Conservation (phyloP, 192 early-diverging fungal species). For the Helicostylum pulchrum region DNA sequence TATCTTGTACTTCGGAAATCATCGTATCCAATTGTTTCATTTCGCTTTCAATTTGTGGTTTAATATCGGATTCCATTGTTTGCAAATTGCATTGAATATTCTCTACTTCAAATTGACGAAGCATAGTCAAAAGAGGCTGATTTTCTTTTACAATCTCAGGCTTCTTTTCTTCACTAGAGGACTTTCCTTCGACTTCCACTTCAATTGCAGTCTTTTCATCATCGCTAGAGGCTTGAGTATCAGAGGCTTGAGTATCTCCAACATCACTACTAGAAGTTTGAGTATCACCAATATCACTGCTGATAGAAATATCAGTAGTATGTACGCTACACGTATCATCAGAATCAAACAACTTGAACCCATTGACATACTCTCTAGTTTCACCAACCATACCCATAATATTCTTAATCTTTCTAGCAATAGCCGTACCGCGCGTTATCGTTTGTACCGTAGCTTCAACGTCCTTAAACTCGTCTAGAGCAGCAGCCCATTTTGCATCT, state of each 20-base stretch:
- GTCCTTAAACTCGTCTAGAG: constrained; percentile 25
- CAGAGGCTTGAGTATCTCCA: too few relatives aligned
- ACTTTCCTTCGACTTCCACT: too few relatives aligned
- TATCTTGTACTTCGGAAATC: background rate
- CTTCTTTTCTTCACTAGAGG: too few relatives aligned
- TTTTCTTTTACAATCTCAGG: too few relatives aligned
- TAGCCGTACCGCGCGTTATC: background rate
- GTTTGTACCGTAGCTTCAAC: constrained; percentile 13
- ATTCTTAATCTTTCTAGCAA: constrained; percentile 24
- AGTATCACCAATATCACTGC: too few relatives aligned
- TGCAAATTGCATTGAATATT: constrained; percentile 3
- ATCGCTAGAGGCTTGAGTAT: too few relatives aligned
- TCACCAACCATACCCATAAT: constrained; percentile 21
- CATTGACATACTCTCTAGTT: constrained; percentile 11
- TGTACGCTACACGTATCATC: background rate
- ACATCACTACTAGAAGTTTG: too few relatives aligned
- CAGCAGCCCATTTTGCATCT: constrained; percentile 19
- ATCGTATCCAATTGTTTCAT: constrained; percentile 5
- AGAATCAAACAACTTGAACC: background rate
- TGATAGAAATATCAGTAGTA: background rate
- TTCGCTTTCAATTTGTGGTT: constrained; percentile 8
- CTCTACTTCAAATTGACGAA: constrained; percentile 16
- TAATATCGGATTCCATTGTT: constrained; percentile 7
- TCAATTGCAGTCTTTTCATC: too few relatives aligned
- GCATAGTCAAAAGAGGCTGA: constrained; percentile 8